Evolutionary conservation across 2,329 filamentous ascomycete genomes (phyloP).

Genomic region (Kalaharituber pfeilii): DNA sequence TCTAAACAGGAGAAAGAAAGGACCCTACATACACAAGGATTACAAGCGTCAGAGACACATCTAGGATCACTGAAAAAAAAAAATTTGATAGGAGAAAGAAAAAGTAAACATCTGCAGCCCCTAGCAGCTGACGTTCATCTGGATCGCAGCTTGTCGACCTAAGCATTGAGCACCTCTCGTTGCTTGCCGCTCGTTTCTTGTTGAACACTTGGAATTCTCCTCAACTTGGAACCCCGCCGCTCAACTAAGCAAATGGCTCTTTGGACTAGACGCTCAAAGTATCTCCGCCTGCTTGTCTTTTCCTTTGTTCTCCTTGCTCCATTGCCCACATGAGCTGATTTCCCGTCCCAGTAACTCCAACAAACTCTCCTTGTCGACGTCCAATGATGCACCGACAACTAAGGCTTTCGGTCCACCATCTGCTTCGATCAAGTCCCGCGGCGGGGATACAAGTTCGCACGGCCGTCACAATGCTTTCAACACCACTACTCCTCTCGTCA

Average conservation of each 20-base stretch:
- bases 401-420: slow-evolving; percentile 16
- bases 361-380: slow-evolving; percentile 80
- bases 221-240: slow-evolving; percentile 24
- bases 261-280: slow-evolving; percentile 77
- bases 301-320: slow-evolving; percentile 9
- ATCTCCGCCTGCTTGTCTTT: slow-evolving; percentile 26
- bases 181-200: slow-evolving; percentile 23
- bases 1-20: no score
- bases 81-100: no score
- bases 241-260: slow-evolving; percentile 31
- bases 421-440: slow-evolving; percentile 24
- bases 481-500: slow-evolving; percentile 51
- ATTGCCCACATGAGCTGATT: slow-evolving; percentile 7
- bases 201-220: slow-evolving; percentile 8
- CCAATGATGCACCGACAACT: slow-evolving; percentile 56
- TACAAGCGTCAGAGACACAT: no score
- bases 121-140: background rate
- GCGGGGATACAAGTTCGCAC: slow-evolving; percentile 34
- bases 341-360: slow-evolving; percentile 48
- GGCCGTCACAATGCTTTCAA: slow-evolving; percentile 71
- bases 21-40: no score
- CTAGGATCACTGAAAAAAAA: no score
- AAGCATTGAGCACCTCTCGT: slow-evolving; percentile 6
- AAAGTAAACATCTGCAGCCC: no score
- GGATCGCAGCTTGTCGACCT: background rate